These are phyloP conservation scores for Macrocybe gigantea DNA, from an alignment of 768 basidiomycete genomes.

Conservation along the genomic window DNA sequence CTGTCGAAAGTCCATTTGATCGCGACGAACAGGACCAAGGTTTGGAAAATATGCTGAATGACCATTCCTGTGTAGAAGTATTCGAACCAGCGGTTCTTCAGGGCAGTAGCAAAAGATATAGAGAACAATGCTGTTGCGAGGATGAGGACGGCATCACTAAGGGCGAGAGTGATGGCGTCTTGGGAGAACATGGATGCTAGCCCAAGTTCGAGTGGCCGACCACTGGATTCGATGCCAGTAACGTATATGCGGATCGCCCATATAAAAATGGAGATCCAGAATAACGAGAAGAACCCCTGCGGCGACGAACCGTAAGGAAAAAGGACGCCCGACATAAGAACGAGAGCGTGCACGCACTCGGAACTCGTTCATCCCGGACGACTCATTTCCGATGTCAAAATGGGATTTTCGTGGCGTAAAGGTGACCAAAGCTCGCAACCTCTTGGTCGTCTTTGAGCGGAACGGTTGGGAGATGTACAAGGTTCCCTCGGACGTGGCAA, in stretches of 20 bases:
- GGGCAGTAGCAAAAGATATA: slow-evolving; percentile 76
- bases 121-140: slow-evolving; percentile 60
- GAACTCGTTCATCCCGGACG: slow-evolving; percentile 77
- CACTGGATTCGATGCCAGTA: slow-evolving; percentile 69
- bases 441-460: slow-evolving; percentile 68
- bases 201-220: slow-evolving; percentile 67
- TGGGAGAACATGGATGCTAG: slow-evolving; percentile 88
- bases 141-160: slow-evolving; percentile 82
- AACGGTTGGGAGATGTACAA: slow-evolving; percentile 73
- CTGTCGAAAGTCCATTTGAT: slow-evolving; percentile 90
- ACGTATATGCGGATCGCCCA: slow-evolving; percentile 76
- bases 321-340: neutral
- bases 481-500: slow-evolving; percentile 56
- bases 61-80: slow-evolving; percentile 75
- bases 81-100: slow-evolving; percentile 73
- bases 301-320: slow-evolving; percentile 4
- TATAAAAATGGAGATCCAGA: slow-evolving; percentile 88
- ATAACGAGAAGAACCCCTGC: slow-evolving; percentile 91
- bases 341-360: slow-evolving; percentile 39
- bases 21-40: slow-evolving; percentile 60
- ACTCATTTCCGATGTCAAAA: slow-evolving; percentile 78
- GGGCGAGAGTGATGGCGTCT: slow-evolving; percentile 75
- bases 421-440: slow-evolving; percentile 75
- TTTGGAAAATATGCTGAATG: slow-evolving; percentile 80
- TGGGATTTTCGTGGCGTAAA: slow-evolving; percentile 83